Evolutionary conservation across 2,329 filamentous ascomycete genomes (phyloP), one percentile per base, ranked within the genome.

Genomic region (Didymella pinodella): DNA sequence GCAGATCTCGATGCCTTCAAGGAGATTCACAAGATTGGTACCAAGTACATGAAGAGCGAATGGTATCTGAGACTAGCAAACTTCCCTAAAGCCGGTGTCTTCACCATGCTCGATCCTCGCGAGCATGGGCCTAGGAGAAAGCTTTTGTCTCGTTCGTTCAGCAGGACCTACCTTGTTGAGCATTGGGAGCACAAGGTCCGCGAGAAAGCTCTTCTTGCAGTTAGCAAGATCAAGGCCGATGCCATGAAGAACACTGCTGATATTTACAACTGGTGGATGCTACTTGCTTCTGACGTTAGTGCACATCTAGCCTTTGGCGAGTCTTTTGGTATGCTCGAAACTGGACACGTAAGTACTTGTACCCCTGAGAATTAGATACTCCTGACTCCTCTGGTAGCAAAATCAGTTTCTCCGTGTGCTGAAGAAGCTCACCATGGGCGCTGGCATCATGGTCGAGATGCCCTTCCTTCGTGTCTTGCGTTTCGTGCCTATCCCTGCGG

Each of bases 251-350:
- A 71, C 22, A 63, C 56, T 14, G 72, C 72, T 10, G 77, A 81
- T 38, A 46, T 71, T 2, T 61, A 79, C 44, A 75, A 77, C 47
- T 69, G 75, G 76, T 75, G 68, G 68, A 78, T 74, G 32, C 72
- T 78, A 22, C 74, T 80, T 58, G 75, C 78, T 6, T 72, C 75
- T 1, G 78, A 80, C 54, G 68, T 79, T 2, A 71, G 69, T 18
- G 70, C 70, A 4, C 64, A 75, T 43, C 58, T 80, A 10, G 72
- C 75, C 29, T 79, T 79, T 57, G 78, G 78, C 7, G 74, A 78
- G 48, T 73, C 68, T 0, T 79, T 80, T 48, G 63, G 71, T 18
- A 78, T 77, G 65, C 56, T 80, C 3, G 76, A 79, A 53, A 64
- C 57, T 11, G 78, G 78, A 26, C 47, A 74, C 47, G 75, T 77